Evolutionary conservation across 192 early-diverging fungal species (phyloP), one percentile per base, ranked within the genome.

Genomic region (Coemansia brasiliensis): DNA sequence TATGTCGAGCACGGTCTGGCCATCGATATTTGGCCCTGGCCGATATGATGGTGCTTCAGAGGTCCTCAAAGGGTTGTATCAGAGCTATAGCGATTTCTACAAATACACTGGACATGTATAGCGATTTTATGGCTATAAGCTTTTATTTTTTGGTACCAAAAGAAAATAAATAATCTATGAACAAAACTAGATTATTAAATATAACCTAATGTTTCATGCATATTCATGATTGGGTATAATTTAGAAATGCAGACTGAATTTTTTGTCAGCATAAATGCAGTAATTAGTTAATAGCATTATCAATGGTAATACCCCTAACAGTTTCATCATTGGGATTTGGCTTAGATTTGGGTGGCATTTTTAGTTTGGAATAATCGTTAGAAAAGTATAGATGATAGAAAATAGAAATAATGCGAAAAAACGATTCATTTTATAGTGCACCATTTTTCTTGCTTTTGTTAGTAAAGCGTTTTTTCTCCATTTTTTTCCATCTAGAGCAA

Each of bases 61-160:
- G 27, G 56, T 79, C 6, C 70, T 79, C 39, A 72, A 73, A 45
- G 48, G 70, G 56, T 55, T 79, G 29, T 60, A 79, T 55, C 71
- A 79, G 56, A 66, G 54, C 49, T 79, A 79, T 39, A 16, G 55
- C 13, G 59, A 65, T 24, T 69, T 60, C 16, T 73, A 69, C 65
- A 72, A 73, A 56, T 79, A 65, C 62, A 65, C 62, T 50, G 76
- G 76, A 27, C 44, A 69, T 17, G 55, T 65, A 0, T 79, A 68
- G 43, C 21, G n/a, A 35, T 35, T 35, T 35, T 35, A 29, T 35
- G n/a, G n/a, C 37, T n/a, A 1, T 35, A 32, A 35, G 2, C 6
- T 40, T 3, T 37, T 52, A 21, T 18, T 27, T 22, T 44, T 54
- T 38, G 26, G 18, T 42, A 16, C 11, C 20, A 38, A 22, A 21